Conservation (phyloP, 2,329 filamentous ascomycete genomes). For the Cladorrhinum sp. region DNA sequence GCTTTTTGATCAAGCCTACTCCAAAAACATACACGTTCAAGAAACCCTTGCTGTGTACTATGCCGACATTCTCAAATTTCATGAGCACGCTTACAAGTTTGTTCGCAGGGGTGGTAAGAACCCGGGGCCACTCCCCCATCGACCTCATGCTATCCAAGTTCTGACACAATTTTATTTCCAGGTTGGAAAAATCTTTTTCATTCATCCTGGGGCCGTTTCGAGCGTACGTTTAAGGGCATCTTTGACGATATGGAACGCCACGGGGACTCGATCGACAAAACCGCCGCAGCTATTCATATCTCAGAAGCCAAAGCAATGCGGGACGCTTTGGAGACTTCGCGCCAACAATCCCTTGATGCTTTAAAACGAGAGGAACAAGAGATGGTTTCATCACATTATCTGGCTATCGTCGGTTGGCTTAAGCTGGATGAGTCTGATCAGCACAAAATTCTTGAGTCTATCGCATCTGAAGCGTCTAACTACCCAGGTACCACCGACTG, state of each 20-base stretch:
- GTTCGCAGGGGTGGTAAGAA: constrained; percentile 30
- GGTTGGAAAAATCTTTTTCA: constrained; percentile 38
- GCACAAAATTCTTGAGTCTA: constrained; percentile 29
- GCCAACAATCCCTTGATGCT: constrained; percentile 24
- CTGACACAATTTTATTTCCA: constrained; percentile 18
- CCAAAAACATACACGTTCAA: constrained; percentile 36
- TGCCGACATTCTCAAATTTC: constrained; percentile 46
- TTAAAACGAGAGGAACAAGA: constrained; percentile 27
- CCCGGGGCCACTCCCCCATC: too few relatives aligned
- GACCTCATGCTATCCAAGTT: too few relatives aligned
- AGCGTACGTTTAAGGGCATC: constrained; percentile 34
- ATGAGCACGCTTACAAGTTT: constrained; percentile 45
- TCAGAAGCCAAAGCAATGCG: constrained; percentile 27
- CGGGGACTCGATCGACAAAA: constrained; percentile 32
- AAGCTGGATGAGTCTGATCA: constrained; percentile 35
- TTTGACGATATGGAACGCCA: constrained; percentile 34
- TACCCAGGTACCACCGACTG: constrained; percentile 36
- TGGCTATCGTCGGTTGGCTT: constrained; percentile 30
- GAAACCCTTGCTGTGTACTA: constrained; percentile 43
- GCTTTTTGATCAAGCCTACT: constrained; percentile 33
- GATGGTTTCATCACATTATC: constrained; percentile 26
- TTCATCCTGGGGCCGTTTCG: constrained; percentile 39
- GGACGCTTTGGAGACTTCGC: constrained; percentile 26
- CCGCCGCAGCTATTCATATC: constrained; percentile 34
- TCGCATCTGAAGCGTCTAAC: constrained; percentile 25